Evolutionary conservation across 257 asterid species (phyloP), one percentile per base, ranked within the genome.

Genomic region (Rhazya stricta): DNA sequence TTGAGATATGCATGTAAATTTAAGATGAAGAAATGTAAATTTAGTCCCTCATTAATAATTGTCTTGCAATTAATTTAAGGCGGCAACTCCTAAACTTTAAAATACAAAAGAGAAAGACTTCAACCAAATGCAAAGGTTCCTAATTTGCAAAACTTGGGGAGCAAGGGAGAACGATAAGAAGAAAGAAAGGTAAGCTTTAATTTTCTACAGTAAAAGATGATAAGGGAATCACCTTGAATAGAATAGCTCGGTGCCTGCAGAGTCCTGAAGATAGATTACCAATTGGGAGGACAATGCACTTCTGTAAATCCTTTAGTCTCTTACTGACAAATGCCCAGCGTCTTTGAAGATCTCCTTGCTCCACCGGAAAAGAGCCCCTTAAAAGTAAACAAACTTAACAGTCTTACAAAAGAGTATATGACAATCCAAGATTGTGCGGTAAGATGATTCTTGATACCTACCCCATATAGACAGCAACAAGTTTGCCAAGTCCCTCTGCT

Each of bases 391-490:
- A 83, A 88, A 71, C 72, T 51, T 67, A 53, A 78, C 23, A 66
- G 2, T 51, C 71, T 83, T 45, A 76, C 34, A 71, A 76, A 43
- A 54, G 80, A 73, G 74, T 7, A 78, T 23, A 80, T 70, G 34
- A 34, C 70, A 74, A 29, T 10, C 25, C 6, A 78, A 69, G 60
- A 34, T 57, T 45, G 41, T 29, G 62, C 61, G 66, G 61, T 54
- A 73, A 29, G 29, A 46, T 69, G 53, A 73, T 76, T 58, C 71
- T 45, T 25, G 23, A 78, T 6, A 84, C 81, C 58, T 82, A 94
- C 98, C 98, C 98, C 98, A 94, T 91, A 74, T 84, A 79, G 65
- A 88, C 81, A 65, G 98, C 98, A 39, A 94, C 98, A 79, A 94
- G 98, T 86, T 92, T 88, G 76, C 91, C 97, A 80, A 94, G 97